Conservation (phyloP, 768 basidiomycete species). For the Pleurotus djamor region DNA sequence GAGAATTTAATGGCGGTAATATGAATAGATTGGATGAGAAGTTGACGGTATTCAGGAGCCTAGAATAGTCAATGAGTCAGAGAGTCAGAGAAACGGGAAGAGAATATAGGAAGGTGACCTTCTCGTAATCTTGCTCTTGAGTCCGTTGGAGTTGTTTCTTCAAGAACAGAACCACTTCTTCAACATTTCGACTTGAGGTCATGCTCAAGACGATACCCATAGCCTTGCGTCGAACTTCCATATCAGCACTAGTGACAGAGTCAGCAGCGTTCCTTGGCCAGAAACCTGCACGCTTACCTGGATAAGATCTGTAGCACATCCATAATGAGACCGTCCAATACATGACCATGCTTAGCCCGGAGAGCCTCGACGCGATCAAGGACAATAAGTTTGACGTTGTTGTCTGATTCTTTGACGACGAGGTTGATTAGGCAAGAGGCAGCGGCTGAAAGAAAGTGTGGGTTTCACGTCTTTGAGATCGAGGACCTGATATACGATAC, state of each 20-base stretch:
- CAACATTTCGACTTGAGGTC: constrained; percentile 92
- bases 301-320: constrained; percentile 90
- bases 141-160: constrained; percentile 98
- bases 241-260: constrained; percentile 67
- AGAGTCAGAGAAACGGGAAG: neutral
- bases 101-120: constrained; percentile 41
- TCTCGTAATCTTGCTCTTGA: constrained; percentile 89
- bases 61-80: constrained; percentile 20
- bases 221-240: constrained; percentile 95
- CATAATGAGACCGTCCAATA: constrained; percentile 91
- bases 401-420: constrained; percentile 94
- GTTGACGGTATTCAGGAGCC: constrained; percentile 93
- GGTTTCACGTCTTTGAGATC: neutral
- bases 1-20: constrained; percentile 95
- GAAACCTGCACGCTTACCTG: constrained; percentile 40
- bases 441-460: constrained; percentile 58
- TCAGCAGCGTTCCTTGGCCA: neutral
- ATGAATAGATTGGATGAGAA: constrained; percentile 97
- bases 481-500: constrained; percentile 29
- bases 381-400: constrained; percentile 98
- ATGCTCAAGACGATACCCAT: constrained; percentile 87
- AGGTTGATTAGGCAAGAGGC: constrained; percentile 87
- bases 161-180: constrained; percentile 93
- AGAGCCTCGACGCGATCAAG: constrained; percentile 86
- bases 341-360: constrained; percentile 80